Percentiles rank a stretch among this genome's conserved stretches.
These are phyloP conservation scores for Mycosphaerella sp. DNA, from an alignment of 2,329 filamentous ascomycete genomes.

Conservation along the genomic window DNA sequence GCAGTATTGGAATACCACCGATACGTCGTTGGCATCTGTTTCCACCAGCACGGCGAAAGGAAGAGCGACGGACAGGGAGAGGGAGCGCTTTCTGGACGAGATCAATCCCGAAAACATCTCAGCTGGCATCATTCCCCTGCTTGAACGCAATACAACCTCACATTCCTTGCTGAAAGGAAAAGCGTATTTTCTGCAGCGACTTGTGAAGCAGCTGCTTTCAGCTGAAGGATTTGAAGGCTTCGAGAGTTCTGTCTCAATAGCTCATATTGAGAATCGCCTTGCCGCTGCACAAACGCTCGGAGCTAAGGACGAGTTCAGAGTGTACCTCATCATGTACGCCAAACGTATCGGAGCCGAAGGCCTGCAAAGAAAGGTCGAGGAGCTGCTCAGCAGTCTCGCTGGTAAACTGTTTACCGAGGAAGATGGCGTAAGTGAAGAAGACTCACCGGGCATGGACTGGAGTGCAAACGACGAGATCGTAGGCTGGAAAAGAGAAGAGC, in stretches of 20 bases:
- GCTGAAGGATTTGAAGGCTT: slow-evolving; percentile 89
- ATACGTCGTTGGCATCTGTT: slow-evolving; percentile 77
- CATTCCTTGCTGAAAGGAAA: slow-evolving; percentile 87
- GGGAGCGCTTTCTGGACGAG: slow-evolving; percentile 45
- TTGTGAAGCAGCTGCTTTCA: slow-evolving; percentile 82
- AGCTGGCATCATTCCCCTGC: slow-evolving; percentile 83
- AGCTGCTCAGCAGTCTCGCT: slow-evolving; percentile 74
- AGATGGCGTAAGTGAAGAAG: slow-evolving; percentile 38
- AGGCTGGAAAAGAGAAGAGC: slow-evolving; percentile 81
- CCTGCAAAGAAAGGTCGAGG: slow-evolving; percentile 80
- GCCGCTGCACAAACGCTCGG: slow-evolving; percentile 80
- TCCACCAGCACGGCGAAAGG: slow-evolving; percentile 51
- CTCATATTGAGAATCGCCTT: slow-evolving; percentile 89
- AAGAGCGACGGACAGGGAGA: slow-evolving; percentile 28
- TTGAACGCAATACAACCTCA: slow-evolving; percentile 91
- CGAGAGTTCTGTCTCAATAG: slow-evolving; percentile 84
- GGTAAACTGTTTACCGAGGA: slow-evolving; percentile 63
- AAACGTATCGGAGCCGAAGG: slow-evolving; percentile 92
- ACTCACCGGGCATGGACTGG: slow-evolving; percentile 54
- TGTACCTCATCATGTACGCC: slow-evolving; percentile 97
- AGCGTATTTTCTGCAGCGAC: slow-evolving; percentile 81
- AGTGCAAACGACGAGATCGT: slow-evolving; percentile 67
- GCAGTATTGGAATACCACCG: slow-evolving; percentile 98
- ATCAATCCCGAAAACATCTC: slow-evolving; percentile 60
- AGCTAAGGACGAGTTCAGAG: slow-evolving; percentile 83